Conservation (phyloP, 2,329 filamentous ascomycete genomes). For the Colletotrichum tamarilloi region DNA sequence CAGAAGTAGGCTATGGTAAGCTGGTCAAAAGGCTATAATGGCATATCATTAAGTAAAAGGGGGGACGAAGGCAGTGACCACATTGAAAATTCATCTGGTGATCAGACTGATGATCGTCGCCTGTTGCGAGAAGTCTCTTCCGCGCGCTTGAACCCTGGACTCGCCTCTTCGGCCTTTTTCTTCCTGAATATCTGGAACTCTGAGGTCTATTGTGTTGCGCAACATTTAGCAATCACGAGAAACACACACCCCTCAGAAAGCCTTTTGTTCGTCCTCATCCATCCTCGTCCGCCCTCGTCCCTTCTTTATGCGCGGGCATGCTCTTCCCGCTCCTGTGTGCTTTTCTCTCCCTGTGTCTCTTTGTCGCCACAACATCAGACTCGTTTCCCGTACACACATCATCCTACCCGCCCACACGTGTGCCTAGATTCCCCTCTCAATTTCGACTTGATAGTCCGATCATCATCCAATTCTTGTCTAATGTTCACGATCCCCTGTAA, state of each 20-base stretch:
- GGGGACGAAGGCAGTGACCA: too few relatives aligned
- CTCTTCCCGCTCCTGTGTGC: neutral
- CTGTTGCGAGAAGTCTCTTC: neutral
- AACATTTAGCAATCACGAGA: neutral
- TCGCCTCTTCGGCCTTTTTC: neutral
- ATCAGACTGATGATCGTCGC: neutral
- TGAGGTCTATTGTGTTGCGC: neutral
- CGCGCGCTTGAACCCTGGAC: neutral
- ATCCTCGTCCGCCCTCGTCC: neutral
- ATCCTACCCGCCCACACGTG: neutral
- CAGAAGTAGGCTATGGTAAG: neutral
- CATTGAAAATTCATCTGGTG: neutral
- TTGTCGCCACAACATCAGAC: neutral
- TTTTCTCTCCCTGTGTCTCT: neutral
- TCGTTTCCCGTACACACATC: neutral
- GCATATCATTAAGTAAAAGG: neutral
- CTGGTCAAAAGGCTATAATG: neutral
- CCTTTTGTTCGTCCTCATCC: neutral
- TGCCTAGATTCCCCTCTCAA: neutral
- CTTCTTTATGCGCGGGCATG: neutral
- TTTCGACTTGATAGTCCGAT: neutral
- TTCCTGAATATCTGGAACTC: neutral
- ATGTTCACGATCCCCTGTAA: neutral
- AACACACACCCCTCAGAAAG: neutral
- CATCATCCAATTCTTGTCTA: neutral